A percentile compares a stretch with the other conserved stretches of the same genome.
phyloP scores from a whole-genome alignment of 1,284 basidiomycete species.

The Ceratorhiza oryzae-sativae region DNA sequence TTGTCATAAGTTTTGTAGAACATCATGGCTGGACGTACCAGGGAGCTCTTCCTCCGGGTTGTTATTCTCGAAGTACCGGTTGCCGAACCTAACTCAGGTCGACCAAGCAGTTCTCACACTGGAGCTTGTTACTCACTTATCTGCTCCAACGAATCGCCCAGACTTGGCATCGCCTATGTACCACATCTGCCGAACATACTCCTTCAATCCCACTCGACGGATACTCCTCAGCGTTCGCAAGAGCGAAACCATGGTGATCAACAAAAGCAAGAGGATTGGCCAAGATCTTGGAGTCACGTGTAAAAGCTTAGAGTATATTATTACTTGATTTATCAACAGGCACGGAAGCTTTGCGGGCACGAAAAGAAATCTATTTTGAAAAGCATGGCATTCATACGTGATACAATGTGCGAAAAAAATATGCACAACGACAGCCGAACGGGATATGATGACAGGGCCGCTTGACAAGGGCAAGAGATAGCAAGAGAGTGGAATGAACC shows the following conservation, averaged over 20 bases:
- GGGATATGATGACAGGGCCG: conserved; percentile 33
- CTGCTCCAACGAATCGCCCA: conserved; percentile 78
- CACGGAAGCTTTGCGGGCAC: background rate
- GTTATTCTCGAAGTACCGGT: conserved; percentile 89
- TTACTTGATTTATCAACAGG: background rate
- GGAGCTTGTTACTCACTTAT: conserved; percentile 67
- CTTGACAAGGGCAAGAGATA: conserved; percentile 13
- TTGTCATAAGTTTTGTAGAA: background rate
- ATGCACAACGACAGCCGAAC: conserved; percentile 30
- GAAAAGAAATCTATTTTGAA: background rate
- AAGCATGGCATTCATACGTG: conserved; percentile 36
- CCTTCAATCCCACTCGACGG: conserved; percentile 73
- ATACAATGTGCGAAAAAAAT: conserved; percentile 36
- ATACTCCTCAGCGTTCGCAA: conserved; percentile 77
- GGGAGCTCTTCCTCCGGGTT: conserved; percentile 85
- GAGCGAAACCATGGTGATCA: conserved; percentile 68
- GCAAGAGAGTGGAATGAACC: conserved; percentile 1
- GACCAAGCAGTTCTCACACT: conserved; percentile 1
- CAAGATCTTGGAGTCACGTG: conserved; percentile 14
- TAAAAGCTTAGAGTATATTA: background rate
- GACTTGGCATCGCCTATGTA: conserved; percentile 93
- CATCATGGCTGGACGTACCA: conserved; percentile 58
- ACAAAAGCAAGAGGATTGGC: conserved; percentile 1
- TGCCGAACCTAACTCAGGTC: conserved; percentile 73
- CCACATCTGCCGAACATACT: conserved; percentile 86